Percentiles rank a stretch among this genome's conserved stretches.
phyloP scores from a whole-genome alignment of 139 green algal genomes.

The Bryopsis sp. region DNA sequence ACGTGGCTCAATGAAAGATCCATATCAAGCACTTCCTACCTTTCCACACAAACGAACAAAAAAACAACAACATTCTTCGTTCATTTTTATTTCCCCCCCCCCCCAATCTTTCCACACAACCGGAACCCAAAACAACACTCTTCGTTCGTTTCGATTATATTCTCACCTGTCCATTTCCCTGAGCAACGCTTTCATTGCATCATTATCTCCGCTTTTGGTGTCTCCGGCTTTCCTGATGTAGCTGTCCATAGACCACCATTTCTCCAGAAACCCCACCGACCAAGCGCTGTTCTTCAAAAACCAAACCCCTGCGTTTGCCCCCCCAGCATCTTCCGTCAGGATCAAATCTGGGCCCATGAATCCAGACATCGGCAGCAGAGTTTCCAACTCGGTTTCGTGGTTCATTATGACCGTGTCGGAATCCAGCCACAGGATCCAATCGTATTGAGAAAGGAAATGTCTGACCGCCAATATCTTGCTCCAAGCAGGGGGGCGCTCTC shows the following conservation, averaged over 20 bases:
- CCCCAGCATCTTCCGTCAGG: constrained; percentile 24
- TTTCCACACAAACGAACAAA: no score
- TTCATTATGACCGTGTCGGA: constrained; percentile 37
- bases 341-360: constrained; percentile 18
- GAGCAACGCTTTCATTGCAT: constrained; percentile 34
- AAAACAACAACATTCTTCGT: no score
- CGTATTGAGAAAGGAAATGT: constrained; percentile 21
- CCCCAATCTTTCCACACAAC: no score
- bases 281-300: constrained; percentile 31
- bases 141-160: no score
- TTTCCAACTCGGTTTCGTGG: constrained; percentile 23
- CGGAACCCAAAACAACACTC: no score
- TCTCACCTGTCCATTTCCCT: no score
- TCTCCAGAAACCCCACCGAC: constrained; percentile 26
- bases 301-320: constrained; percentile 37
- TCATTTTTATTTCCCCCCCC: no score
- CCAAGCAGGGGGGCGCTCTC: constrained; percentile 34
- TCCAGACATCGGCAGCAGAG: constrained; percentile 13
- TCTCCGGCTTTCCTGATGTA: constrained; percentile 26
- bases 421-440: constrained; percentile 43
- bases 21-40: no score
- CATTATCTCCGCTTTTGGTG: constrained; percentile 39
- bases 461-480: constrained; percentile 36
- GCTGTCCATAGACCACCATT: constrained; percentile 29
- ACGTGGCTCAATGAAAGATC: no score